Evolutionary conservation across 306 rosid genomes (phyloP).

Genomic region (Quercus dentata): DNA sequence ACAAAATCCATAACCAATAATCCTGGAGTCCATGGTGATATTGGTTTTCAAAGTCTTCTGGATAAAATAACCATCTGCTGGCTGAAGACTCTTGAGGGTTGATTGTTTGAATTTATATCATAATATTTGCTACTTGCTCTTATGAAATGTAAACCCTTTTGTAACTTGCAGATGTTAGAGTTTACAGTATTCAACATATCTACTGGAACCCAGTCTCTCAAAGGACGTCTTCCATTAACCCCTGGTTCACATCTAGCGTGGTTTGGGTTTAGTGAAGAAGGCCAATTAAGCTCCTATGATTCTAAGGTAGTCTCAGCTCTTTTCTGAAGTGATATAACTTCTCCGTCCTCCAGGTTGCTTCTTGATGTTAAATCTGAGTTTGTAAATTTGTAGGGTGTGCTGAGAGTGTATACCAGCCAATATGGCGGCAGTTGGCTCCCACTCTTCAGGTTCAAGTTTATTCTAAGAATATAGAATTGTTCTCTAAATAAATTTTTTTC

Average conservation of each 20-base stretch:
- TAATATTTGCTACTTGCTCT: conserved; percentile 6
- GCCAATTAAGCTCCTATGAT: conserved; percentile 79
- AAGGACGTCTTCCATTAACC: conserved; percentile 73
- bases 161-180: conserved; percentile 65
- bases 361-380: conserved; percentile 16
- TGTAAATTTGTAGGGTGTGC: conserved; percentile 54
- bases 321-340: conserved; percentile 7
- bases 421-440: conserved; percentile 96
- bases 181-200: conserved; percentile 58
- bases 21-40: not conserved
- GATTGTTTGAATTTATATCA: not conserved
- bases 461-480: conserved; percentile 10
- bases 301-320: conserved; percentile 57
- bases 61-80: not conserved
- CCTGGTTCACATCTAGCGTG: conserved; percentile 79
- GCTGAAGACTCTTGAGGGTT: not conserved
- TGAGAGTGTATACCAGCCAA: conserved; percentile 74
- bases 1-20: not conserved
- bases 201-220: conserved; percentile 49
- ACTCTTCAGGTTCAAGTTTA: conserved; percentile 71
- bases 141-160: conserved; percentile 11
- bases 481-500: not conserved
- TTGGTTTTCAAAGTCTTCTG: not conserved
- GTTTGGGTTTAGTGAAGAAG: conserved; percentile 96
- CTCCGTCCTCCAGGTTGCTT: conserved; percentile 9